Percentiles rank a stretch among this genome's conserved stretches.
These are phyloP conservation scores for Ascomycota sp. DNA, from an alignment of 2,329 filamentous ascomycete genomes.

Conservation along the genomic window DNA sequence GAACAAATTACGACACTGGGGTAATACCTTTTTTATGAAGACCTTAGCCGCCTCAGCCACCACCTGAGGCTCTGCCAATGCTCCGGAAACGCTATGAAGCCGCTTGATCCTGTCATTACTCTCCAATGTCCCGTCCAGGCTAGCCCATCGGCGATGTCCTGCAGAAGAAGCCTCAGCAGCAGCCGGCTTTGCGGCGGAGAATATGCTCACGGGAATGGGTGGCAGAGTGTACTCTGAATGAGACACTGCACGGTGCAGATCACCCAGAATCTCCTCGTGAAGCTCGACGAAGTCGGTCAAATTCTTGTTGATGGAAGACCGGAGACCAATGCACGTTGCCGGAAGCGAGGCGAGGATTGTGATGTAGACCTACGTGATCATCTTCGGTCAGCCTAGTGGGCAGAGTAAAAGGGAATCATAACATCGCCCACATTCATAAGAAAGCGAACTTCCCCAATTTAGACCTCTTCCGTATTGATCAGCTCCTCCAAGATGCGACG, in stretches of 20 bases:
- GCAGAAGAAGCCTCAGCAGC: neutral
- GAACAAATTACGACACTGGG: too few relatives aligned
- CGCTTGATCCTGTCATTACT: slow-evolving; percentile 16
- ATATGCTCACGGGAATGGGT: slow-evolving; percentile 2
- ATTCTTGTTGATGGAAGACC: slow-evolving; percentile 59
- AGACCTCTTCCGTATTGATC: slow-evolving; percentile 68
- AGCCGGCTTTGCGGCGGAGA: slow-evolving; percentile 2
- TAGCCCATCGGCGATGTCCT: slow-evolving; percentile 26
- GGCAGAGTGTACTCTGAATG: slow-evolving; percentile 40
- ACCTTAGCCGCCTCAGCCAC: slow-evolving; percentile 40
- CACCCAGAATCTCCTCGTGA: slow-evolving; percentile 61
- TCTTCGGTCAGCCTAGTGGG: slow-evolving; percentile 4
- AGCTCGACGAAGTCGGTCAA: slow-evolving; percentile 61
- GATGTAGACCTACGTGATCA: slow-evolving; percentile 40
- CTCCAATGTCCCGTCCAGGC: slow-evolving; percentile 24
- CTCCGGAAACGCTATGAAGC: slow-evolving; percentile 25
- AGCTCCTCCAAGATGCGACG: slow-evolving; percentile 70
- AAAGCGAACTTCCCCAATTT: slow-evolving; percentile 72
- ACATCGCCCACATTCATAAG: slow-evolving; percentile 50
- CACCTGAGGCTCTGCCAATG: slow-evolving; percentile 36
- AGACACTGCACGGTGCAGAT: slow-evolving; percentile 52
- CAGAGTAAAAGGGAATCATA: too few relatives aligned
- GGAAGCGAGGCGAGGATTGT: slow-evolving; percentile 55
- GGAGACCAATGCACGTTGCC: slow-evolving; percentile 38
- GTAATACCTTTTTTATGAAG: slow-evolving; percentile 34